Base-by-base conservation (phyloP, 2,329 filamentous ascomycete species). In the Cephalotrichum gorgonifer region DNA sequence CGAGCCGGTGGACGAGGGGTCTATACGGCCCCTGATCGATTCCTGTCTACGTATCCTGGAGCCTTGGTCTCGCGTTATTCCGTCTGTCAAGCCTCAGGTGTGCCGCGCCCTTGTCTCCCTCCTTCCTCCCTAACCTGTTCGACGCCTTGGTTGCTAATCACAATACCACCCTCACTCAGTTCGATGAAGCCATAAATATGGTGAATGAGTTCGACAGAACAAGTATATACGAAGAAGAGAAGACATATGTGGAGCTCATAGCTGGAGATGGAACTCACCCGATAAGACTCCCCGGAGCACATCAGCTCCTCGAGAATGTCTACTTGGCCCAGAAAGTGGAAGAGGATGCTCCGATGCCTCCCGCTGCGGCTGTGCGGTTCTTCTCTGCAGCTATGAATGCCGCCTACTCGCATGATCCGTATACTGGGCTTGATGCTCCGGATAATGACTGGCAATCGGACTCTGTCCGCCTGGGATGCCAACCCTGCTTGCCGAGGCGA, bases 11-110 rank as follows among this genome's bases (percentile, higher is more conserved):
- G 59, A 62, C 47, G 64, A 66, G 25, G 50, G 54, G 2, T 58
- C 62, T 22, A 58, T 69, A 15, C 57, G 59, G 4, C 54, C 53
- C 3, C 54, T 68, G 20, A 61, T 69, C 27, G 54, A 62, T 41
- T 59, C 57, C 14, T 60, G 67, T 6, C 55, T 69, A 50, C 57
- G 55, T 30, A 56, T 67, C 7, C 61, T 62, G 14, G 57, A 64
- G 35, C 61, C 63, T 2, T 64, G 65, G 58, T 58, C 55, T 12
- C 43, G 33, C 6, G 48, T 56, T 9, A 54, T 58, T n/a, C 56
- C 56, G 15, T 48, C 51, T 1, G 50, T 55, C 14, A 50, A 55
- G 11, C 50, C 49, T 4, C 49, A 56, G 48, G 56, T 53, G 28
- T 28, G 27, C 42, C 7, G 4, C 11, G 8, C 17, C 25, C 12